Conservation (phyloP, 2,329 filamentous ascomycete genomes). For the Gnomoniopsis smithogilvyi region DNA sequence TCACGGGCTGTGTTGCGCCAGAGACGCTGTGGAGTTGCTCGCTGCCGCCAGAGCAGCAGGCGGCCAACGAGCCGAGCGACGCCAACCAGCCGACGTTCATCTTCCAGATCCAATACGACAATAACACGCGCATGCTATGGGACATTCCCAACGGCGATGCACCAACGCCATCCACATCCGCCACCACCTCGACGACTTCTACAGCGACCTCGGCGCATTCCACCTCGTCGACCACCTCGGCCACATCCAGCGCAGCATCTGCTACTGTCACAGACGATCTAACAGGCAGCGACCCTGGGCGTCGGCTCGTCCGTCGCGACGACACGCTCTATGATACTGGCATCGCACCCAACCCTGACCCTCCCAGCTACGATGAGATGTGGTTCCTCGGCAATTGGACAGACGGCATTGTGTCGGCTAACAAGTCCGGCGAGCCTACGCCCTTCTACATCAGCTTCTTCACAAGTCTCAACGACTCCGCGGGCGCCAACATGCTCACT, state of each 20-base stretch:
- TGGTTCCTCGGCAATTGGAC: constrained; percentile 83
- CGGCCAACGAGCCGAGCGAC: constrained; percentile 58
- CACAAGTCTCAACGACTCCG: constrained; percentile 36
- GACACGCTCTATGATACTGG: constrained; percentile 18
- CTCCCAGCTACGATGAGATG: constrained; percentile 67
- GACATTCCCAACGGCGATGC: constrained; percentile 38
- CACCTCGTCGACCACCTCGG: neutral
- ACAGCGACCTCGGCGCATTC: neutral
- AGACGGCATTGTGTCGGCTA: constrained; percentile 61
- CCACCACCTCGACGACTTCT: neutral
- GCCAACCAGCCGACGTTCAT: constrained; percentile 74
- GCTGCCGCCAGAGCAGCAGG: constrained; percentile 74
- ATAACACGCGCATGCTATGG: constrained; percentile 51
- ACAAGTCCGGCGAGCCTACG: constrained; percentile 77
- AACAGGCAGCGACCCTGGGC: neutral
- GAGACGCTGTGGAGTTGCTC: constrained; percentile 82
- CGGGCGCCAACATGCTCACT: constrained; percentile 25
- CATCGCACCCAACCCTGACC: constrained; percentile 51
- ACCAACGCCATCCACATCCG: constrained; percentile 19
- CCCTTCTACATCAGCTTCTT: constrained; percentile 84
- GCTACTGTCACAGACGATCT: constrained; percentile 2
- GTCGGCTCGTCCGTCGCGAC: neutral
- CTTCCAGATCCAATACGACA: constrained; percentile 73
- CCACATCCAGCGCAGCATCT: neutral
- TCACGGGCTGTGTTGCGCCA: constrained; percentile 67